These are phyloP conservation scores for Pythium sukuiense DNA, from an alignment of 352 stramenopile species.

Conservation along the genomic window DNA sequence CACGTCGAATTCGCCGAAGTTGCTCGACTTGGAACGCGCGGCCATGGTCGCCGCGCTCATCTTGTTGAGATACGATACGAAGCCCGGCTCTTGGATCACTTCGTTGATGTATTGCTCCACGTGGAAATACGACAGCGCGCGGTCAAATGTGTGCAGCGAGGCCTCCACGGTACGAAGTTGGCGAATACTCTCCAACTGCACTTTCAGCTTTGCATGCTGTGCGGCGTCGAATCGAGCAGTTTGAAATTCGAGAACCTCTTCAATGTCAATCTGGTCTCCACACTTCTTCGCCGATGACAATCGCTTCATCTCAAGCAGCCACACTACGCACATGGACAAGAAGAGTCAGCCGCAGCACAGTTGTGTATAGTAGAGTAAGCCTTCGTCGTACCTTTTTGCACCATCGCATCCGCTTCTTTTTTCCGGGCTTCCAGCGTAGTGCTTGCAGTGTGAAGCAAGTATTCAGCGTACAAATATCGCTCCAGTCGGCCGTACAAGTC, in stretches of 20 bases:
- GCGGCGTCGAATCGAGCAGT: slow-evolving; percentile 69
- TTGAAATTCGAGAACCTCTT: slow-evolving; percentile 37
- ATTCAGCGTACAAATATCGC: slow-evolving; percentile 78
- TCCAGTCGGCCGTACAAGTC: slow-evolving; percentile 73
- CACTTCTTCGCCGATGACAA: slow-evolving; percentile 32
- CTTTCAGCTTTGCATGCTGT: slow-evolving; percentile 66
- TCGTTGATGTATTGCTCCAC: slow-evolving; percentile 83
- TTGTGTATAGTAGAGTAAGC: background rate
- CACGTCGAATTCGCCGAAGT: slow-evolving; percentile 47
- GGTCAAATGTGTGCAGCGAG: slow-evolving; percentile 78
- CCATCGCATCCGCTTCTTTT: slow-evolving; percentile 56
- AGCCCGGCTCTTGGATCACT: slow-evolving; percentile 63
- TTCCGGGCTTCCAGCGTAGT: slow-evolving; percentile 59
- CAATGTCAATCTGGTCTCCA: slow-evolving; percentile 36
- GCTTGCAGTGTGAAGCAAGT: slow-evolving; percentile 69
- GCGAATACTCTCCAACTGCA: slow-evolving; percentile 66
- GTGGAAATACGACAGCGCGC: slow-evolving; percentile 77
- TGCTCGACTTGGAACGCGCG: slow-evolving; percentile 8
- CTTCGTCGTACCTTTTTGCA: slow-evolving; percentile 66
- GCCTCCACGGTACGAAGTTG: slow-evolving; percentile 78
- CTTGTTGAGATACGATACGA: slow-evolving; percentile 74
- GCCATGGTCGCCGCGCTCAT: slow-evolving; percentile 48
- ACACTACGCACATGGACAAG: slow-evolving; percentile 17
- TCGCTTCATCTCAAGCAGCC: slow-evolving; percentile 32
- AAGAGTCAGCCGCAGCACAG: background rate